These are phyloP conservation scores for Diaporthe capsici DNA, from an alignment of 2,329 filamentous ascomycete species.

Conservation along the genomic window DNA sequence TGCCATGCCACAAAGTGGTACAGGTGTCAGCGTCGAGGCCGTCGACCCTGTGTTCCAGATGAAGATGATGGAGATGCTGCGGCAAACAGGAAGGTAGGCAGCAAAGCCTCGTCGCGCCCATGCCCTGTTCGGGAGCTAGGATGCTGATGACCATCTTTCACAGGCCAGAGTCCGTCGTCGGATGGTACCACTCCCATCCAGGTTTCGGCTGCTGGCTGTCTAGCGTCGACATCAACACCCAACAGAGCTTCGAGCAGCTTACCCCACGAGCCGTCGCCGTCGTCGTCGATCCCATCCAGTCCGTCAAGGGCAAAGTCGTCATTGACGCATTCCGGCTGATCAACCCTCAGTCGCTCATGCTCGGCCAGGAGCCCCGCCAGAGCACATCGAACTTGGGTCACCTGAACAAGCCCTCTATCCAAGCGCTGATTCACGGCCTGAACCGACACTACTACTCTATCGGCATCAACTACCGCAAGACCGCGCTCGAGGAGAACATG, in stretches of 20 bases:
- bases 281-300: conserved; percentile 98
- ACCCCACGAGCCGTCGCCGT: conserved; percentile 97
- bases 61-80: conserved; percentile 99
- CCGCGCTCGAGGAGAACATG: conserved; percentile 98
- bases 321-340: conserved; percentile 99
- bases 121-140: neutral
- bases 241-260: conserved; percentile 99
- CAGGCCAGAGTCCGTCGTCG: conserved; percentile 96
- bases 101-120: neutral
- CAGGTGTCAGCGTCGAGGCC: conserved; percentile 97
- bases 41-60: conserved; percentile 99
- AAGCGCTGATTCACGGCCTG: conserved; percentile 96
- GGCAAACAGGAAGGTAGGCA: conserved; percentile 91
- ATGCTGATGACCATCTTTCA: conserved; percentile 12
- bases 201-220: conserved; percentile 99
- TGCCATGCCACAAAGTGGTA: conserved; percentile 99
- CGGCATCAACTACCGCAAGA: conserved; percentile 98
- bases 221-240: conserved; percentile 98
- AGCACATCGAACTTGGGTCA: conserved; percentile 98
- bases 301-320: conserved; percentile 99
- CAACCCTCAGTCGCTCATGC: conserved; percentile 97
- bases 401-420: conserved; percentile 99
- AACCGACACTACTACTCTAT: conserved; percentile 99
- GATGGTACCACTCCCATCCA: conserved; percentile 99
- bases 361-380: conserved; percentile 97